A percentile compares a stretch with the other conserved stretches of the same genome.
Conservation (phyloP, 2,329 filamentous ascomycete species). For the Hortaea werneckii region DNA sequence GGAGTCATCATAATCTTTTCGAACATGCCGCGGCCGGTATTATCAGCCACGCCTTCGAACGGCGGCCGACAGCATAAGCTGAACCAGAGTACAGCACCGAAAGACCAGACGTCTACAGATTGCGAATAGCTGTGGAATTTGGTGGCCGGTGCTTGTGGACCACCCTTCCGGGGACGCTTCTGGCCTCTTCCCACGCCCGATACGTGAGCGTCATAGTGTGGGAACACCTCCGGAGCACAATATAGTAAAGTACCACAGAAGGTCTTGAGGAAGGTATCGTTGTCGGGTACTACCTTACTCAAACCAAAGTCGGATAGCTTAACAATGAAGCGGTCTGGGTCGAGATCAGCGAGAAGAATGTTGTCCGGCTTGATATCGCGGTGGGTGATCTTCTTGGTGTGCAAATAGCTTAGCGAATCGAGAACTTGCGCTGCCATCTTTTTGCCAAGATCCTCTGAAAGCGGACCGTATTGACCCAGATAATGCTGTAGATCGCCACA, state of each 20-base stretch:
- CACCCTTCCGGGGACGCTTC: constrained; percentile 42
- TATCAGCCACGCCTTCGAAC: constrained; percentile 67
- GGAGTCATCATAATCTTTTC: constrained; percentile 74
- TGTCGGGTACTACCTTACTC: constrained; percentile 77
- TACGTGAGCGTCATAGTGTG: constrained; percentile 60
- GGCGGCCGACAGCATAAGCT: constrained; percentile 70
- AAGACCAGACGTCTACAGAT: constrained; percentile 91
- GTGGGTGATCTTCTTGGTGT: constrained; percentile 82
- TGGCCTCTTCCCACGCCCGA: constrained; percentile 50
- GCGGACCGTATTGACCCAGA: constrained; percentile 49
- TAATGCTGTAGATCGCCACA: constrained; percentile 73
- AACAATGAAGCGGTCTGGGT: constrained; percentile 57
- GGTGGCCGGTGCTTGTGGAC: constrained; percentile 25
- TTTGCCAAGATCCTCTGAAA: constrained; percentile 61
- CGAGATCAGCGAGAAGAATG: constrained; percentile 66
- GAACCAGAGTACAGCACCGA: constrained; percentile 85
- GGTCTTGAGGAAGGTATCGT: constrained; percentile 84
- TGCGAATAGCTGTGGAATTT: constrained; percentile 66
- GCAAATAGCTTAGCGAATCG: constrained; percentile 74
- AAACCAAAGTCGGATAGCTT: constrained; percentile 95
- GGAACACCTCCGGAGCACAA: constrained; percentile 94
- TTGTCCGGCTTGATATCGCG: constrained; percentile 99
- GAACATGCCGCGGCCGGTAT: constrained; percentile 68
- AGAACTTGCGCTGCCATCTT: constrained; percentile 67
- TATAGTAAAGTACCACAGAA: constrained; percentile 95